These are phyloP conservation scores for Alisma plantagoaquatica DNA, from an alignment of 106 monocot species.

Conservation along the genomic window DNA sequence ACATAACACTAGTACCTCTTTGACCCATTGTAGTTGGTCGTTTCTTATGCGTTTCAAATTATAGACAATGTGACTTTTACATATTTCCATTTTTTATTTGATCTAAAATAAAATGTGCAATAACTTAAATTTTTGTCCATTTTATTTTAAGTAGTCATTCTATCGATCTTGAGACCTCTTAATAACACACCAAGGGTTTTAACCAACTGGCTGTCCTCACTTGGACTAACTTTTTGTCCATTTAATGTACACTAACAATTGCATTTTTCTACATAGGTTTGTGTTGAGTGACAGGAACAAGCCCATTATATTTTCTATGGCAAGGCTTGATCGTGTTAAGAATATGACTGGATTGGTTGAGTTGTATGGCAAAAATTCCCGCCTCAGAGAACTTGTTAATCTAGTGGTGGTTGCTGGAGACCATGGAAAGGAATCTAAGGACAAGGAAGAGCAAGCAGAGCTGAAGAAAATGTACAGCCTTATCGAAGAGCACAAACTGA, in stretches of 20 bases:
- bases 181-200: background rate
- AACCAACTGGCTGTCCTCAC: background rate
- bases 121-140: no score
- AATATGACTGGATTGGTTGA: constrained; percentile 27
- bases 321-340: constrained; percentile 28
- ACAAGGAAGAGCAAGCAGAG: constrained; percentile 7
- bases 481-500: constrained; percentile 4
- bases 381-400: constrained; percentile 22
- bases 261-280: constrained; percentile 3
- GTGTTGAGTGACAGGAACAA: constrained; percentile 18
- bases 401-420: constrained; percentile 26
- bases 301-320: constrained; percentile 33
- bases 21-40: no score
- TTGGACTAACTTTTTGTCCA: background rate
- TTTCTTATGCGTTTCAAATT: no score
- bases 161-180: no score
- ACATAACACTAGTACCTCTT: no score
- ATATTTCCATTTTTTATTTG: no score
- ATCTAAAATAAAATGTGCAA: no score
- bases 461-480: constrained; percentile 9
- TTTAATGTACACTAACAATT: background rate
- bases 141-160: no score
- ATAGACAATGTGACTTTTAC: no score
- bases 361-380: constrained; percentile 20
- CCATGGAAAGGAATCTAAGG: constrained; percentile 29